These are phyloP conservation scores for Aspergillus novoparasiticus DNA, from an alignment of 2,329 filamentous ascomycete genomes.

Conservation along the genomic window DNA sequence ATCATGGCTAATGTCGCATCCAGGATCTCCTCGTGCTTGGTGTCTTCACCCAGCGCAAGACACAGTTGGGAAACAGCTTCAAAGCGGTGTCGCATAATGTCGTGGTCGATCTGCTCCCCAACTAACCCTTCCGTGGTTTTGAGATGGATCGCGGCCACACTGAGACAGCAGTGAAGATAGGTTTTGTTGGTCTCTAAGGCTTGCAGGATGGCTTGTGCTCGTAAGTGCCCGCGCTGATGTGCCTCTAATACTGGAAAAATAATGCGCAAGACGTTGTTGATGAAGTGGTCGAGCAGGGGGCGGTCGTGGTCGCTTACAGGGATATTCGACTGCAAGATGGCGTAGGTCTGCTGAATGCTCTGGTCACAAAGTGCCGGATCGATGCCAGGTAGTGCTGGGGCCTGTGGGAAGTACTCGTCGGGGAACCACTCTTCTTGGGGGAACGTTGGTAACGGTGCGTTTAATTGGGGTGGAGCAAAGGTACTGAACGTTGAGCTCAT, in stretches of 20 bases:
- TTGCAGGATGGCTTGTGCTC: conserved; percentile 80
- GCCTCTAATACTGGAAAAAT: conserved; percentile 92
- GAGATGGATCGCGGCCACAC: conserved; percentile 87
- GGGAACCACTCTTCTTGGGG: conserved; percentile 71
- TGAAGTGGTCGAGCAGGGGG: conserved; percentile 84
- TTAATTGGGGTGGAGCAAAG: conserved; percentile 75
- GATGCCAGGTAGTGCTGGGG: conserved; percentile 36
- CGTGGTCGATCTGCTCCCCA: conserved; percentile 77
- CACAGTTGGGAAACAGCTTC: conserved; percentile 85
- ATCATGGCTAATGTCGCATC: conserved; percentile 94
- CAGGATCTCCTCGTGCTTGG: conserved; percentile 82
- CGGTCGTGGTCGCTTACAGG: conserved; percentile 88
- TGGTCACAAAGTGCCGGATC: conserved; percentile 26
- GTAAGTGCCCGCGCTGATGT: conserved; percentile 81
- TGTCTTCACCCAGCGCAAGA: conserved; percentile 76
- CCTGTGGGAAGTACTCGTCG: conserved; percentile 68
- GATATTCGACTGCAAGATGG: conserved; percentile 69
- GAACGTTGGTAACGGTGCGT: conserved; percentile 66
- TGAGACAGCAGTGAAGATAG: conserved; percentile 94
- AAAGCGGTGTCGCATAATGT: conserved; percentile 92
- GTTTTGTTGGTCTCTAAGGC: conserved; percentile 88
- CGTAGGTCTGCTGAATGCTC: conserved; percentile 46
- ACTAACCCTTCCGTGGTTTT: conserved; percentile 72
- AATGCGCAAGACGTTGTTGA: conserved; percentile 81
- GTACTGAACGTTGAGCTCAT: conserved; percentile 91